These are phyloP conservation scores for Claviceps fusiformis DNA, from an alignment of 2,329 filamentous ascomycete genomes.

Conservation along the genomic window DNA sequence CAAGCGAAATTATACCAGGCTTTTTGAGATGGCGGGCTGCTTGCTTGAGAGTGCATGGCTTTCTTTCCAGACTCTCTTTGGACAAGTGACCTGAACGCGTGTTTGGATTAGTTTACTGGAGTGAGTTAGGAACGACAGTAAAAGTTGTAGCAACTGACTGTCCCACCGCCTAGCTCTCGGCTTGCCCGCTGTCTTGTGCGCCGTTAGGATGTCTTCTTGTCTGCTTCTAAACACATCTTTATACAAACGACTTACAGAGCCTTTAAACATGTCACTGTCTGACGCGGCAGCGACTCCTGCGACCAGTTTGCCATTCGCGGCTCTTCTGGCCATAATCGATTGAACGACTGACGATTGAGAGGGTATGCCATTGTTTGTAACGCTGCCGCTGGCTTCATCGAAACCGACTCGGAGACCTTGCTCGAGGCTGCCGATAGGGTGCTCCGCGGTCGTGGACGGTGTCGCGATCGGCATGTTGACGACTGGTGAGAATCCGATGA, in stretches of 20 bases:
- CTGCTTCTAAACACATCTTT: not conserved
- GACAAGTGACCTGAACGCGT: conserved; percentile 39
- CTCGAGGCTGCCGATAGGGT: conserved; percentile 4
- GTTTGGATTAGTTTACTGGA: not conserved
- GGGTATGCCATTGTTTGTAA: conserved; percentile 1
- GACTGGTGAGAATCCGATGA: not conserved
- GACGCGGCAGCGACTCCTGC: conserved; percentile 65
- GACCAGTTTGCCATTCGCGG: conserved; percentile 57
- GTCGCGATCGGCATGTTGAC: conserved; percentile 3
- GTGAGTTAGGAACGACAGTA: not conserved
- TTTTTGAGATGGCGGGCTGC: conserved; percentile 68
- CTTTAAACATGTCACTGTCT: conserved; percentile 75
- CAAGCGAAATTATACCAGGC: conserved; percentile 79
- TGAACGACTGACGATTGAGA: conserved; percentile 14
- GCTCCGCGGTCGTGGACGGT: conserved; percentile 1
- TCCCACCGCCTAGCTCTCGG: conserved; percentile 75
- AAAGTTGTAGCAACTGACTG: conserved; percentile 39
- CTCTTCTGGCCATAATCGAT: conserved; percentile 31
- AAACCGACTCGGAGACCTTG: conserved; percentile 4
- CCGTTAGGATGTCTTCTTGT: not conserved
- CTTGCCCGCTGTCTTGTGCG: conserved; percentile 34
- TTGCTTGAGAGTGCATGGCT: conserved; percentile 64
- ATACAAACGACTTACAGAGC: conserved; percentile 35
- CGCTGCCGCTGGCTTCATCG: conserved; percentile 7
- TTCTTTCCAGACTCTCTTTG: conserved; percentile 43